Evolutionary conservation across 1,284 basidiomycete genomes (phyloP), one percentile per base, ranked within the genome.

Genomic region (Gomphus bonarii): DNA sequence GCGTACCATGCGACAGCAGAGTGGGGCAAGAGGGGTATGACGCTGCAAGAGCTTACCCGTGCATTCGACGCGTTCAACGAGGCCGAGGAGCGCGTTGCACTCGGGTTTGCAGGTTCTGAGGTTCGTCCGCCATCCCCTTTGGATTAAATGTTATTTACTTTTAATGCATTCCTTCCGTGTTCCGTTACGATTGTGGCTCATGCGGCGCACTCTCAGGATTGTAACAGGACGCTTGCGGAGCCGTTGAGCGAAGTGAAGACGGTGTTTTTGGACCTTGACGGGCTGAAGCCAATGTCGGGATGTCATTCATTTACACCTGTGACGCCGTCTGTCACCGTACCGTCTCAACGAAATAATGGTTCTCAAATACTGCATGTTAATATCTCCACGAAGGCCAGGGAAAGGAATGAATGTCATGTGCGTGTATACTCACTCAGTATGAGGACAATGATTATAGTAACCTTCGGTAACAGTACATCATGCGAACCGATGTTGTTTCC

Each of bases 1-100:
- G 14, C 50, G 4, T 51, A 51, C 50, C 50, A 51, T 30, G 50
- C 50, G n/a, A 51, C 50, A 2, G 33, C 22, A 38, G 50, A 51
- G 14, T 51, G 50, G 50, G 50, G 50, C 38, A 51, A 51, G 18
- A 33, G 50, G 6, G 50, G 50, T 0, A 51, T 51, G 50, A 51
- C 50, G 33, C 31, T 54, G 5, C 53, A 44, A 18, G 53, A 54
- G 20, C 53, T 54, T 20, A 54, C 53, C 2, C 40, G 18, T 44
- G 53, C 53, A 14, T 54, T 54, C 53, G 53, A 54, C 31, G 44
- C 44, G 28, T 44, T 43, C 40, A 54, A 54, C 40, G 53, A 54
- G 42, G 50, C 5, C 3, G 50, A 51, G 36, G 50, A 51, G 33
- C 31, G 50, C 4, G 50, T 36, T 12, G 50, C 50, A 12, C 12